A percentile compares a stretch with the other conserved stretches of the same genome.
phyloP scores from a whole-genome alignment of 148 eudicot genomes.

The Arctostaphylos glauca region DNA sequence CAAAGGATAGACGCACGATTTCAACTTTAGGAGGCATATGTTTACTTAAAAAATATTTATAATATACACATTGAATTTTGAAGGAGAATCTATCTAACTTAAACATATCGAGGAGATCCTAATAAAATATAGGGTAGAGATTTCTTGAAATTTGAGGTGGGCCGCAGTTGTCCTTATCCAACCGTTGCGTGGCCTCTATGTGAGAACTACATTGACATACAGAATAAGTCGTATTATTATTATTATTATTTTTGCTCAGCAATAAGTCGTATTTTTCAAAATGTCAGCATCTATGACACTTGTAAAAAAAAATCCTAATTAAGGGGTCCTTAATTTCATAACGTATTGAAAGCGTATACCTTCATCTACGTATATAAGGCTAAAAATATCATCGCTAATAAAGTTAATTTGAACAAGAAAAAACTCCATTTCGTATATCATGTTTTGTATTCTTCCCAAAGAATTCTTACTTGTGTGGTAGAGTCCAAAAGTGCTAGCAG shows the following conservation, averaged over 20 bases:
- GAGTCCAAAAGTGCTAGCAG: too few relatives aligned
- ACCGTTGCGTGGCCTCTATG: neutral
- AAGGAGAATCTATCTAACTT: neutral
- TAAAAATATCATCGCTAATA: neutral
- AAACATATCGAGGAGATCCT: neutral
- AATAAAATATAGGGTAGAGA: neutral
- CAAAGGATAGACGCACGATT: neutral
- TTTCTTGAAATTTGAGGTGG: neutral
- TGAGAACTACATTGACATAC: neutral
- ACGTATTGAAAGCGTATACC: neutral
- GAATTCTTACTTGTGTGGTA: neutral
- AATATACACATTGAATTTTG: neutral
- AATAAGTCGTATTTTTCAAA: neutral
- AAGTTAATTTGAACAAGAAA: neutral
- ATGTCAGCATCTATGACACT: neutral
- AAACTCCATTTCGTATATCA: neutral
- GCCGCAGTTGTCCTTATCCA: neutral
- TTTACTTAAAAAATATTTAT: neutral
- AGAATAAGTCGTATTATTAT: neutral
- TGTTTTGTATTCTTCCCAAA: neutral
- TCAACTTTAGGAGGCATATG: constrained; percentile 4
- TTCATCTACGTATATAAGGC: neutral
- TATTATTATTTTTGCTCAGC: too few relatives aligned
- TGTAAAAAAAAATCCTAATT: neutral
- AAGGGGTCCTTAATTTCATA: neutral